These are phyloP conservation scores for Alternaria conjuncta DNA, from an alignment of 2,329 filamentous ascomycete species.

Conservation along the genomic window DNA sequence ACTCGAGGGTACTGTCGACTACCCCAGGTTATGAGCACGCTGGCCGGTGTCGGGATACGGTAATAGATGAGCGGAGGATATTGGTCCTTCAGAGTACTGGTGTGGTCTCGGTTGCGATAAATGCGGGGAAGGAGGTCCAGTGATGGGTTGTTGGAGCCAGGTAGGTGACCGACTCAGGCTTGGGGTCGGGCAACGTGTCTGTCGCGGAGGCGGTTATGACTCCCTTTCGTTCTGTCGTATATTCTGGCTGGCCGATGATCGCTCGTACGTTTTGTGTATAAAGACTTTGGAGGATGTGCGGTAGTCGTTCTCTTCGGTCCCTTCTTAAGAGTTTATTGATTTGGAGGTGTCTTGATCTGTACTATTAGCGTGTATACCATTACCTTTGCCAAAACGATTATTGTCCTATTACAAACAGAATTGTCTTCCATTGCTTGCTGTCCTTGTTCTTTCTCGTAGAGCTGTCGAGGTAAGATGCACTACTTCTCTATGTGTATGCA, in stretches of 20 bases:
- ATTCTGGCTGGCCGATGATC: background rate
- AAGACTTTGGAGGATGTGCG: background rate
- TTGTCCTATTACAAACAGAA: background rate
- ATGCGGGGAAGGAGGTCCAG: background rate
- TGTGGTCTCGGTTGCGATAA: background rate
- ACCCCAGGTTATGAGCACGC: background rate
- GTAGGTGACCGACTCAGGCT: background rate
- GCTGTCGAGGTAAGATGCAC: background rate
- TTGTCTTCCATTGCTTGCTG: background rate
- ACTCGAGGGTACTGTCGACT: conserved; percentile 3
- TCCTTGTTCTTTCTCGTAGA: background rate
- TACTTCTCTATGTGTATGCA: background rate
- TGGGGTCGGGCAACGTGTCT: background rate
- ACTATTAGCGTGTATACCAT: conserved; percentile 5
- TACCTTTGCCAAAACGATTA: background rate
- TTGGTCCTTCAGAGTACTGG: background rate
- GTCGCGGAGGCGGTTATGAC: background rate
- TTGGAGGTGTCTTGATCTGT: background rate
- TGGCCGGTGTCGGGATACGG: background rate
- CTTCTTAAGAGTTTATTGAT: background rate
- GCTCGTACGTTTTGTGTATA: background rate
- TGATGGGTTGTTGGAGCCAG: background rate
- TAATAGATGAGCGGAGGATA: background rate
- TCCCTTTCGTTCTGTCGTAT: background rate
- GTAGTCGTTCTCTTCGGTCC: background rate